phyloP scores from a whole-genome alignment of 2,329 filamentous ascomycete genomes.

The Alternaria solani region DNA sequence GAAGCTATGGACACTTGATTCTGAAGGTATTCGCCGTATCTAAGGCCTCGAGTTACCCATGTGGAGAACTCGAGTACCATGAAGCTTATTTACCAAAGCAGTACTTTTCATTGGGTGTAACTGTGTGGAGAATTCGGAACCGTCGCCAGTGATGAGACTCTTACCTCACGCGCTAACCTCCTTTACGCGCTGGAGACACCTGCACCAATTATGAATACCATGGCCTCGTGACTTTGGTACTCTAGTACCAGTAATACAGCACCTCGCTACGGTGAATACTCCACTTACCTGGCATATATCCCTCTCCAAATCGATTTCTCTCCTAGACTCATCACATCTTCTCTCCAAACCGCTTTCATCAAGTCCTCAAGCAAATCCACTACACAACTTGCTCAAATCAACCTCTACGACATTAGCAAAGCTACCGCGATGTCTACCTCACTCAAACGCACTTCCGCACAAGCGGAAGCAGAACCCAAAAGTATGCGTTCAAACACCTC shows the following conservation, averaged over 20 bases:
- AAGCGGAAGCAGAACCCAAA: background rate
- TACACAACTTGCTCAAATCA: background rate
- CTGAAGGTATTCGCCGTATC: background rate
- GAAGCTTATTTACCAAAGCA: background rate
- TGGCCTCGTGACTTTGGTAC: background rate
- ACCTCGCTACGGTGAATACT: background rate
- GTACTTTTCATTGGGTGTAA: background rate
- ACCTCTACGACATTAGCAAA: background rate
- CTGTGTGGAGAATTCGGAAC: background rate
- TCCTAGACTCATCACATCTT: background rate
- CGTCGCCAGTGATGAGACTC: background rate
- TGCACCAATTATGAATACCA: background rate
- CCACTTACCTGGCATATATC: background rate
- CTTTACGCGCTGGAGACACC: background rate
- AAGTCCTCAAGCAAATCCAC: background rate
- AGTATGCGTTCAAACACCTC: background rate
- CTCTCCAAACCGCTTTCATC: background rate
- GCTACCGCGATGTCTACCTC: background rate
- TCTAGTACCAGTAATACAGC: background rate
- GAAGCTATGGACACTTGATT: background rate
- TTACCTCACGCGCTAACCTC: background rate
- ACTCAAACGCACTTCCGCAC: slow-evolving; percentile 9
- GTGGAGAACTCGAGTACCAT: background rate
- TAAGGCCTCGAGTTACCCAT: background rate
- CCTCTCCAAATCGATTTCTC: background rate